Conservation (phyloP, 1,284 basidiomycete species). For the Austropuccinia psidii region DNA sequence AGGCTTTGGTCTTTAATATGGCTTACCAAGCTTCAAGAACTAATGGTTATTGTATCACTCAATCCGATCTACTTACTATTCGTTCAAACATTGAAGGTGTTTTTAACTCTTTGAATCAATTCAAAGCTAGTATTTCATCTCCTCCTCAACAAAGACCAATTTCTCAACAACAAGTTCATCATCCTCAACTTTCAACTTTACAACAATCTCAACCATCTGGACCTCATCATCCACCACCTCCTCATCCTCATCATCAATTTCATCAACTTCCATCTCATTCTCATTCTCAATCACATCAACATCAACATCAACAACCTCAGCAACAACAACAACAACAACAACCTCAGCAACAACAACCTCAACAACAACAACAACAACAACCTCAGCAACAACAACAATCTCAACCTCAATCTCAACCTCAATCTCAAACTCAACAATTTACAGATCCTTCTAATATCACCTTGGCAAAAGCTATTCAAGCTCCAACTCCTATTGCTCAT, state of each 20-base stretch:
- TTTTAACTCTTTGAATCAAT: neutral
- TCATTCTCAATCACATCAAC: too few relatives aligned
- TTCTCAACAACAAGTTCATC: conserved; percentile 24
- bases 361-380: neutral
- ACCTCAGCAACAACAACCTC: neutral
- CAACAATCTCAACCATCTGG: too few relatives aligned
- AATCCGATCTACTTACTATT: conserved; percentile 3
- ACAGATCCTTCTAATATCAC: conserved; percentile 4
- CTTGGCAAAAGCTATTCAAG: conserved; percentile 6
- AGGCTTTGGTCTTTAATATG: conserved; percentile 18
- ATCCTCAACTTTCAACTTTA: neutral
- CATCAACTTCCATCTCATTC: too few relatives aligned
- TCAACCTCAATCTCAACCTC: neutral
- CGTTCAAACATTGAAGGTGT: neutral
- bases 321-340: neutral
- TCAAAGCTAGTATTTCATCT: neutral
- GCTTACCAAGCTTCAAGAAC: neutral
- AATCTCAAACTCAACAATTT: neutral
- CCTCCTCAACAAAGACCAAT: neutral
- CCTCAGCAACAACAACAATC: neutral
- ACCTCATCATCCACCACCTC: too few relatives aligned
- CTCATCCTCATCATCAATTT: neutral
- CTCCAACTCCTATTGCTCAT: conserved; percentile 4
- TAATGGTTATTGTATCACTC: conserved; percentile 11
- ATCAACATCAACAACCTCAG: neutral